Base-by-base conservation (phyloP, 345 rosid species). In the Pugionium dolabratum region DNA sequence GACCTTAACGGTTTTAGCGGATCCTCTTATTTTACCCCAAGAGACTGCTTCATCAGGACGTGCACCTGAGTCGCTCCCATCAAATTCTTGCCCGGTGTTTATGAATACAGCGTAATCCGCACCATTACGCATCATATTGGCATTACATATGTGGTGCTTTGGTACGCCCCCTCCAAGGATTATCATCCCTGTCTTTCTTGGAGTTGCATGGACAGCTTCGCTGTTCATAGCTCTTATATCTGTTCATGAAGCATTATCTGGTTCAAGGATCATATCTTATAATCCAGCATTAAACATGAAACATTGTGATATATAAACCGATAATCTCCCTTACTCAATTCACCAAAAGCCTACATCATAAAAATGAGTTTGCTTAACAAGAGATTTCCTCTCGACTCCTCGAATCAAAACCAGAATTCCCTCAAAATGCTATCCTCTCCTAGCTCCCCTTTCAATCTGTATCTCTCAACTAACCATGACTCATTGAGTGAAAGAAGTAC, bases 41-140 rank as follows among this genome's bases (percentile, higher is more conserved):
- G 97, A 94, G 18, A 94, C 87, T 30, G 96, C 99, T 80, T 94
- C 97, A 67, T 88, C 96, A 46, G 97, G 97, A 29, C 65, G 87
- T 56, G 99, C 97, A 57, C 99, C 97, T 0, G 99, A 94, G 81
- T 90, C 96, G 31, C 97, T 94, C 49, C 97, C 99, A 69, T 94
- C 99, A 79, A 81, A 94, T 74, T 94, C 99, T 62, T 88, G 96
- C 9, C 90, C 96, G 0, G 99, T 94, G 67, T 91, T 90, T 71
- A 94, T 87, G 63, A 84, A 94, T 25, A 90, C 89, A 56, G 97
- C 91, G 77, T 84, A 88, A 76, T 88, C 95, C 0, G 95, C 87
- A 69, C 97, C 97, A 67, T 88, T 90, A 42, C 93, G 87, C 97
- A 90, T 88, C 97, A 94, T 88, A 73, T 86, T 94, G 63, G 99